Base-by-base conservation (phyloP, 345 rosid species). In the Aethionema arabicum region DNA sequence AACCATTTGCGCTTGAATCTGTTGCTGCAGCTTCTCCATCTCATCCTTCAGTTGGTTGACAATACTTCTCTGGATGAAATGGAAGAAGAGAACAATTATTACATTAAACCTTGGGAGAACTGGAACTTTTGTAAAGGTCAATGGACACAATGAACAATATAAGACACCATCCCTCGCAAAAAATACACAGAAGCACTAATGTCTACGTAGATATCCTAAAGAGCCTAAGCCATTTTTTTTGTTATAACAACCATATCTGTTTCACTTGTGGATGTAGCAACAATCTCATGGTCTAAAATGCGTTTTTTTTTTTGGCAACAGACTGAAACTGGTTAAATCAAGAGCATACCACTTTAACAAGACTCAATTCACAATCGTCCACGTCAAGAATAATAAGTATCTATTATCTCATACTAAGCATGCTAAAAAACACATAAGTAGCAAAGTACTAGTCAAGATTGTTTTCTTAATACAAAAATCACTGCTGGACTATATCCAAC, bases 21-120 rank as follows among this genome's bases (percentile, higher is more conserved):
- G 95, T 67, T 80, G 87, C 47, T 84, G 87, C 68, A 93, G 82
- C 67, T 67, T 76, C 72, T 80, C 96, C 89, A 87, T 85, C 65
- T 93, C 96, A 59, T 79, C 85, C 69, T 93, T 93, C 56, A 93
- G 83, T 78, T 84, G 95, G 83, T 90, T 86, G 80, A 90, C 92
- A 80, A 73, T 71, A 71, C 85, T 76, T 85, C 99, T 84, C 99
- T 90, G 86, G 52, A 59, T 51, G 52, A 74, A 59, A 73, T 49
- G 73, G 21, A 65, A 39, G 40, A 8, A 8, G 10, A 58, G 13
- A 52, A 39, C 10, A 65, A 49, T 29, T 65, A 52, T 12, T 52
- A 65, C 50, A 65, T 52, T 14, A 59, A 37, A 33, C 36, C 35
- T 9, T 57, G 49, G 42, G 31, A 36, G 4, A 21, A 52, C 30